A percentile compares a stretch with the other conserved stretches of the same genome.
phyloP scores from a whole-genome alignment of 2,329 filamentous ascomycete species.

The Trichoderma asperellum region DNA sequence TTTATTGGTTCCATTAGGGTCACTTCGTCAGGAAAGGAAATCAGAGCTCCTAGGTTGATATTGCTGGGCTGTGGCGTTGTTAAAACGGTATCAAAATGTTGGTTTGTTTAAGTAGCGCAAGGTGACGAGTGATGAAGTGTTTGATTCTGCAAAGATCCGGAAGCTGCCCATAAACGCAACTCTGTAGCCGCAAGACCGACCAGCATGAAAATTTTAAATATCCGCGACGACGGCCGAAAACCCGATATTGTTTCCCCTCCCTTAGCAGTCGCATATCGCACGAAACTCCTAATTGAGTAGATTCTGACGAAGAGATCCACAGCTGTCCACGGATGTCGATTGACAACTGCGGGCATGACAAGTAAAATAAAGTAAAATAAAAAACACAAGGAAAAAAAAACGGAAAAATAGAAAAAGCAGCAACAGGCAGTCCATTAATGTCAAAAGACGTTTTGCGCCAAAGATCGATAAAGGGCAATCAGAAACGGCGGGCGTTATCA shows the following conservation, averaged over 20 bases:
- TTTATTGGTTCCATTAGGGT: conserved; percentile 41
- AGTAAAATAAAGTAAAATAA: conserved; percentile 24
- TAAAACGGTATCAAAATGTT: conserved; percentile 44
- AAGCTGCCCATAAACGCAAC: conserved; percentile 46
- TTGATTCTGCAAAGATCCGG: conserved; percentile 47
- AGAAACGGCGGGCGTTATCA: conserved; percentile 17
- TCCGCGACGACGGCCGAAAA: conserved; percentile 43
- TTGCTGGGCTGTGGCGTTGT: conserved; percentile 43
- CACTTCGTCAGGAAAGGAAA: conserved; percentile 38
- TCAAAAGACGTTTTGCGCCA: conserved; percentile 29
- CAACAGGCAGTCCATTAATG: conserved; percentile 37
- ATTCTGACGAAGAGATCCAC: conserved; percentile 38
- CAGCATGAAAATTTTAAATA: conserved; percentile 40
- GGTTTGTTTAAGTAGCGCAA: conserved; percentile 38
- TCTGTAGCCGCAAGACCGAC: conserved; percentile 45
- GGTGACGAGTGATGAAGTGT: conserved; percentile 46
- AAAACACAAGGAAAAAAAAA: conserved; percentile 30
- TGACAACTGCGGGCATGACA: conserved; percentile 36
- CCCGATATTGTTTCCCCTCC: conserved; percentile 43
- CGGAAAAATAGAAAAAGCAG: conserved; percentile 34
- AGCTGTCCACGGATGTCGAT: conserved; percentile 39
- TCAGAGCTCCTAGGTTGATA: conserved; percentile 38
- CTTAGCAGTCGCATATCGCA: conserved; percentile 45
- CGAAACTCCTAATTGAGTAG: conserved; percentile 44
- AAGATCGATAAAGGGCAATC: conserved; percentile 14